Conservation (phyloP, 1,284 basidiomycete species). For the Acaromyces ingoldii region DNA sequence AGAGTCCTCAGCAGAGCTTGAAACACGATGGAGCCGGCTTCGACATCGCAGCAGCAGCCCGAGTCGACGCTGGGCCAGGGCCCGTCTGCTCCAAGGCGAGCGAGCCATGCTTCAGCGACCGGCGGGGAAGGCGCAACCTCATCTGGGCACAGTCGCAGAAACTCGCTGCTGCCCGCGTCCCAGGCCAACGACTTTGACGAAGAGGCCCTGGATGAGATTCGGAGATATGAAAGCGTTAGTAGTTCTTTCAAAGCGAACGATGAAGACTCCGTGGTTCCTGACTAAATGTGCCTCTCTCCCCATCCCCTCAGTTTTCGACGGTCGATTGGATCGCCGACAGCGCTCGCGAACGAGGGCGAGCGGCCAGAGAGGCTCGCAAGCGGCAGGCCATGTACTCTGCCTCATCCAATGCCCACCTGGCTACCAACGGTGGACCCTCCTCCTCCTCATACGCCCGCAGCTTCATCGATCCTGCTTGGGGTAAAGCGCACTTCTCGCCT, state of each 20-base stretch:
- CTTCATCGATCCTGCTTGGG: conserved; percentile 24
- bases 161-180: background rate
- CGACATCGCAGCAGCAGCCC: too few relatives aligned
- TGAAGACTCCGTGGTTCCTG: background rate
- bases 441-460: conserved; percentile 1
- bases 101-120: too few relatives aligned
- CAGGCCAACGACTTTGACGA: conserved; percentile 21
- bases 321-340: conserved; percentile 50
- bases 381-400: conserved; percentile 19
- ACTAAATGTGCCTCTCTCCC: background rate
- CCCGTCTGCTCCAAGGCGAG: too few relatives aligned
- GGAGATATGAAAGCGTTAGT: conserved; percentile 35
- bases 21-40: too few relatives aligned
- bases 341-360: conserved; percentile 42
- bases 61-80: too few relatives aligned
- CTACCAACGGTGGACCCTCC: conserved; percentile 15
- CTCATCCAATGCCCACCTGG: conserved; percentile 29
- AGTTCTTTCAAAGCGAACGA: background rate
- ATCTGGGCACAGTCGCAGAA: background rate
- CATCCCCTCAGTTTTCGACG: conserved; percentile 27
- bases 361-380: conserved; percentile 27
- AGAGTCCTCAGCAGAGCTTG: too few relatives aligned
- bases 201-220: conserved; percentile 40
- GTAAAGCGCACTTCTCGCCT: conserved; percentile 16
- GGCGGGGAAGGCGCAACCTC: too few relatives aligned